phyloP scores from a whole-genome alignment of 2,329 filamentous ascomycete genomes.

The Penicillium polonicum region DNA sequence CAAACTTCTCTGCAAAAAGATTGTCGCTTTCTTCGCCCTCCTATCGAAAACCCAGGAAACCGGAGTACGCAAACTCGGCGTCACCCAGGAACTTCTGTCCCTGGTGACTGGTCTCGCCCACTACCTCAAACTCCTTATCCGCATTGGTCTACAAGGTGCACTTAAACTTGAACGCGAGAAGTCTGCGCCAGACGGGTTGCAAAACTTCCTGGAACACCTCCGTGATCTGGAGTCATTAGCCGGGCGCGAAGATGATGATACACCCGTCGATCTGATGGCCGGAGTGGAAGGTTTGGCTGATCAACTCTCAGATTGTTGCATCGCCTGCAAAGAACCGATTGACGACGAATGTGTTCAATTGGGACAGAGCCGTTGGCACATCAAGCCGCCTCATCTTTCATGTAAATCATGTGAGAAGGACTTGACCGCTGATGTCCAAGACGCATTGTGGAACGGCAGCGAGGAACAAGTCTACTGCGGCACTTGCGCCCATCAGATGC shows the following conservation, averaged over 20 bases:
- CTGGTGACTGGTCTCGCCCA: slow-evolving; percentile 94
- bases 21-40: slow-evolving; percentile 94
- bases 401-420: slow-evolving; percentile 72
- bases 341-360: slow-evolving; percentile 87
- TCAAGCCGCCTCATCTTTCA: slow-evolving; percentile 64
- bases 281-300: slow-evolving; percentile 67
- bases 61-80: slow-evolving; percentile 83
- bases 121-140: slow-evolving; percentile 94
- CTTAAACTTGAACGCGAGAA: slow-evolving; percentile 87
- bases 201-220: slow-evolving; percentile 79
- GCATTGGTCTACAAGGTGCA: slow-evolving; percentile 92
- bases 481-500: slow-evolving; percentile 55
- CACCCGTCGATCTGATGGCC: slow-evolving; percentile 62
- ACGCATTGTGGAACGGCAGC: slow-evolving; percentile 68
- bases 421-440: slow-evolving; percentile 64
- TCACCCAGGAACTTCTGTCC: slow-evolving; percentile 97
- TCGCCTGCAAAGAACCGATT: slow-evolving; percentile 77
- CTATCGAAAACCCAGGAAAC: slow-evolving; percentile 93
- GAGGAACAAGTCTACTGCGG: slow-evolving; percentile 71
- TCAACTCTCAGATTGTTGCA: slow-evolving; percentile 80
- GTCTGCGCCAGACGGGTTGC: slow-evolving; percentile 69
- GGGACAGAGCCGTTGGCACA: slow-evolving; percentile 77
- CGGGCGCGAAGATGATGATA: slow-evolving; percentile 60
- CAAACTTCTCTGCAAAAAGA: slow-evolving; percentile 99
- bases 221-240: slow-evolving; percentile 77